Evolutionary conservation across 2,329 filamentous ascomycete species (phyloP).

Genomic region (Apiospora phragmitis): DNA sequence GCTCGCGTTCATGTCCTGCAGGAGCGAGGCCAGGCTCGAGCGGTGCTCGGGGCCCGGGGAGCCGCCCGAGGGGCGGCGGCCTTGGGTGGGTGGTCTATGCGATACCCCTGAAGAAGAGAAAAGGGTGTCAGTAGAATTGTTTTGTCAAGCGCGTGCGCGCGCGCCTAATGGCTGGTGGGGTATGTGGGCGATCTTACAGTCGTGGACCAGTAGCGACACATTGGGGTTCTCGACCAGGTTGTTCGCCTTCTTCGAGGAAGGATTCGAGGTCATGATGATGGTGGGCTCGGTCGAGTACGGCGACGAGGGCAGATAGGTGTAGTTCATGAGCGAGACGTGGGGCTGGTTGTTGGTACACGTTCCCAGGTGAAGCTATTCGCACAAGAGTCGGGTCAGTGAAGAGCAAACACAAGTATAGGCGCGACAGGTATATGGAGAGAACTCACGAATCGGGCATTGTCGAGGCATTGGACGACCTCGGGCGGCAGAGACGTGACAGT

Average conservation of each 20-base stretch:
- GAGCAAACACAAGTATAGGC: constrained; percentile 16
- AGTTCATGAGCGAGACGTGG: constrained; percentile 97
- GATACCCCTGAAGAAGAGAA: constrained; percentile 70
- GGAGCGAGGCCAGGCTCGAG: constrained; percentile 76
- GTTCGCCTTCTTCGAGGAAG: constrained; percentile 74
- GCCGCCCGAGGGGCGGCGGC: constrained; percentile 57
- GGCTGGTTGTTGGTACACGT: constrained; percentile 83
- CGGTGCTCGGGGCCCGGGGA: constrained; percentile 65
- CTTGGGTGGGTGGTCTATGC: constrained; percentile 79
- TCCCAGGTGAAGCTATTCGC: constrained; percentile 81
- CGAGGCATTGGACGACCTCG: constrained; percentile 86
- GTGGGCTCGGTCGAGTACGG: constrained; percentile 71
- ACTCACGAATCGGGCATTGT: constrained; percentile 91
- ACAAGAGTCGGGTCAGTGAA: constrained; percentile 10
- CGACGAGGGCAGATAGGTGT: constrained; percentile 88
- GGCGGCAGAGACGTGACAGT: constrained; percentile 69
- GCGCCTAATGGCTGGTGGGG: neutral
- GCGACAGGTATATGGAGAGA: neutral
- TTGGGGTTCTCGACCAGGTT: constrained; percentile 84
- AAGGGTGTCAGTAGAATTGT: neutral
- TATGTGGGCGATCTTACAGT: constrained; percentile 58
- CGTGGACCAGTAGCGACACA: constrained; percentile 93
- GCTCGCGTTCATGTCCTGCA: constrained; percentile 89
- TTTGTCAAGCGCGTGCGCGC: fast-evolving
- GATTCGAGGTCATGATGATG: constrained; percentile 92